phyloP scores from a whole-genome alignment of 768 basidiomycete genomes.

The Lactarius deliciosus region DNA sequence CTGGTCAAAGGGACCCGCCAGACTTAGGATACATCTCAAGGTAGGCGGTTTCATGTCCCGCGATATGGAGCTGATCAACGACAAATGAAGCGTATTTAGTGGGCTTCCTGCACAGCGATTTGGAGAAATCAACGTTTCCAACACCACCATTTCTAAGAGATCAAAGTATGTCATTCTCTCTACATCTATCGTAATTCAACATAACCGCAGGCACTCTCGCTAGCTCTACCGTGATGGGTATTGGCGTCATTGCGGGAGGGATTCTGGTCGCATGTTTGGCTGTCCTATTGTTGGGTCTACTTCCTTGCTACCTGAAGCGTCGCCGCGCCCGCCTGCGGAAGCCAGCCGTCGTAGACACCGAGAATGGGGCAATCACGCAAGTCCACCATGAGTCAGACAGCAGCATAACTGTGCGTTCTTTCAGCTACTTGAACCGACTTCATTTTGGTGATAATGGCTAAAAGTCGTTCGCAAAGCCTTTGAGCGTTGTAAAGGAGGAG shows the following conservation, averaged over 20 bases:
- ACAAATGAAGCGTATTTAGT: not conserved
- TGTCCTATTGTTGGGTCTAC: slow-evolving; percentile 6
- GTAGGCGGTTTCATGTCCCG: slow-evolving; percentile 4
- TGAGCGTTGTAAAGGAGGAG: not conserved
- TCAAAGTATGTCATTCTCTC: not conserved
- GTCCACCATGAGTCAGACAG: not conserved
- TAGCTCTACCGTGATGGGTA: not conserved
- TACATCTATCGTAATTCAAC: not conserved
- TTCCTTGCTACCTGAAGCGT: slow-evolving; percentile 1
- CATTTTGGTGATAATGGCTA: not conserved
- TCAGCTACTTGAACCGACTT: not conserved
- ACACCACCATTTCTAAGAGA: slow-evolving; percentile 6
- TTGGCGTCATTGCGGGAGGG: not conserved
- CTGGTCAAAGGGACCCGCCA: not conserved
- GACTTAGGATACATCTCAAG: not conserved
- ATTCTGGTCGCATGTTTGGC: not conserved
- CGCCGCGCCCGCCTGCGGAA: not conserved
- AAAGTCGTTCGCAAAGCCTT: not conserved
- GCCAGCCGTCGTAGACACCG: not conserved
- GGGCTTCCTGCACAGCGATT: not conserved
- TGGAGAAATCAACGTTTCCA: not conserved
- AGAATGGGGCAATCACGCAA: not conserved
- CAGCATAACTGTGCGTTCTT: not conserved
- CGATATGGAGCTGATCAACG: no score
- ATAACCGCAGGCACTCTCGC: not conserved